Base-by-base conservation (phyloP, 805 yeast genomes). In the Candida jianshihensis region DNA sequence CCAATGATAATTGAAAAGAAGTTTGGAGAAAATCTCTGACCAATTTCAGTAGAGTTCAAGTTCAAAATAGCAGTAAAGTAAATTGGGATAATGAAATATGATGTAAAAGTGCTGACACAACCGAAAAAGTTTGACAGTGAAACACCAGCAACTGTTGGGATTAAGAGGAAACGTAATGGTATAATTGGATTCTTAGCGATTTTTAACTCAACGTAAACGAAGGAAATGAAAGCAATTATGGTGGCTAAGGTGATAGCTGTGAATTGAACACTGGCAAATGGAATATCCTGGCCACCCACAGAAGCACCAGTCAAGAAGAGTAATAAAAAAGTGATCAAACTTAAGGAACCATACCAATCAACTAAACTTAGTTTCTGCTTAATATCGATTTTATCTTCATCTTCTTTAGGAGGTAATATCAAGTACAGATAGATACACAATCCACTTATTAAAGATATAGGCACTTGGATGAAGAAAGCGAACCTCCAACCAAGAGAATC, bases 91-190 rank as follows among this genome's bases (percentile, higher is more conserved):
- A 77, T 79, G 53, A 71, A 81, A 33, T 68, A 54, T 16, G 59
- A 52, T 8, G 74, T 54, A 40, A 71, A 66, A 6, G 62, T 54
- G 34, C 63, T 62, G 36, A 66, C 52, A 30, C 64, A 59, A 30
- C 40, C 18, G 49, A 75, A 75, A 70, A 81, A 74, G 50, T 78
- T 78, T 7, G 83, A 69, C 42, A 78, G 59, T 2, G 86, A 75
- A 1, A 82, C 73, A 6, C 84, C 77, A 30, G 76, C 56, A 4
- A 81, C 75, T 2, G 86, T 76, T 42, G 80, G 62, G 36, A 75
- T 68, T 4, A 62, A 59, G 56, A 81, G 59, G 46, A 80, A 66
- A 13, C 59, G 57, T 18, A 80, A 52, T 3, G 88, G 88, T 21
- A 81, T 64, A 10, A 79, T 75, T 8, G 90, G 87, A 45, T 75